Evolutionary conservation across 129 eudicot genomes (phyloP).

Genomic region (Pittosporum tobira): DNA sequence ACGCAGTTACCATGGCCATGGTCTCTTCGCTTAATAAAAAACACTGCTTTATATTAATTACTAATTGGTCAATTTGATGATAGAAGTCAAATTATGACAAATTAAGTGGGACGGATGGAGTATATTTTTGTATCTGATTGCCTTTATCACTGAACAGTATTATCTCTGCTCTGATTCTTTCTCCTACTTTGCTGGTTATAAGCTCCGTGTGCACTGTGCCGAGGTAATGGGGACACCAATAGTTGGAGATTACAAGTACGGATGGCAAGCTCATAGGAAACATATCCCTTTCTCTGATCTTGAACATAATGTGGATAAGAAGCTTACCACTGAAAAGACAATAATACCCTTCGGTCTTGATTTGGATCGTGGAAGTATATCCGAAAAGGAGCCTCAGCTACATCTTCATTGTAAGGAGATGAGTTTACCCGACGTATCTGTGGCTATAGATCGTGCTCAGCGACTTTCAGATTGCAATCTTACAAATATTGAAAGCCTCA

Average conservation of each 20-base stretch:
- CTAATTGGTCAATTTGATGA: no score
- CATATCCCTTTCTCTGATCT: slow-evolving; percentile 21
- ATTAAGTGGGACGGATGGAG: no score
- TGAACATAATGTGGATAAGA: slow-evolving; percentile 13
- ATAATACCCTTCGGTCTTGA: slow-evolving; percentile 43
- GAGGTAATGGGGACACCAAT: slow-evolving; percentile 98
- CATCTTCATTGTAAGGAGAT: slow-evolving; percentile 90
- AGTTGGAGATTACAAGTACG: slow-evolving; percentile 96
- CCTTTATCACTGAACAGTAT: neutral
- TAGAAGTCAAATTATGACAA: no score
- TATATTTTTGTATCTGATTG: neutral
- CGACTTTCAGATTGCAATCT: slow-evolving; percentile 33
- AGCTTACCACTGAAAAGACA: slow-evolving; percentile 17
- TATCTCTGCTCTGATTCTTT: slow-evolving; percentile 2
- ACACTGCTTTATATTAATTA: no score
- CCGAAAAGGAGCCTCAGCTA: slow-evolving; percentile 63
- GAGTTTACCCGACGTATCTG: slow-evolving; percentile 63
- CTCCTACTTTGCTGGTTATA: slow-evolving; percentile 1
- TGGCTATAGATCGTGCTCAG: slow-evolving; percentile 38
- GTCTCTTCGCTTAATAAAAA: no score
- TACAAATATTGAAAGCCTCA: slow-evolving; percentile 37
- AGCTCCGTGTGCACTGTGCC: slow-evolving; percentile 96
- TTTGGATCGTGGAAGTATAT: slow-evolving; percentile 58
- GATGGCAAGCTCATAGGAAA: slow-evolving; percentile 92
- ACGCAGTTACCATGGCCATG: no score